Evolutionary conservation across 352 stramenopile genomes (phyloP), one percentile per base, ranked within the genome.

Genomic region (Hyaloperonospora arabidopsidis): DNA sequence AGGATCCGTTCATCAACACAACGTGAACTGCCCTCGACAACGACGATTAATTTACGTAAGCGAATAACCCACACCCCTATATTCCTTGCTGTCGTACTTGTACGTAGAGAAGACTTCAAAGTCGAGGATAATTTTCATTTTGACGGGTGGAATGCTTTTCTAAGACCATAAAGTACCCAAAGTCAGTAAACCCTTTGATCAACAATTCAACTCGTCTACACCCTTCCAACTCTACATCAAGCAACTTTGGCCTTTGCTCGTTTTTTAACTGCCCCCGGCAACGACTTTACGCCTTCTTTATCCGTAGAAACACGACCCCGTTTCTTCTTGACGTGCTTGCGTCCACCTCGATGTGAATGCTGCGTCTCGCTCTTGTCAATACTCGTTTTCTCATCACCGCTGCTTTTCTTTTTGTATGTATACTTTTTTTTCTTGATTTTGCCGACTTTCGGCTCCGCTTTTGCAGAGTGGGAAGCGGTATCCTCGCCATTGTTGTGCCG

Each of bases 21-120:
- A 80, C 65, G 64, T 66, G 61, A 67, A 58, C 71, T 84, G 71
- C 76, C 75, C 76, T 79, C 76, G 76, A 86, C 76, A 86, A 83
- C 69, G 76, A 84, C 76, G 73, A 68, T 70, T 82, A 19, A 5
- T 19, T 0, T 40, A 0, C 1, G 5, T 6, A 5, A 7, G 15
- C 13, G 18, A 32, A 0, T 5, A 1, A 11, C 41, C 57, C 32
- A 2, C 8, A 14, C 7, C 48, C n/a, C 21, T 78, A 76, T 81
- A 76, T 0, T 49, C 0, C 0, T 0, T 7, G 0, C 1, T 45
- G 17, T 1, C 22, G 35, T 52, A 67, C 5, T 71, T 72, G 63
- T 81, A 38, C 68, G 72, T 79, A 67, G 65, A 68, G 71, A 21
- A 46, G 18, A 3, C 10, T 14, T 0, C 34, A 21, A 19, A 19